Conservation (phyloP, 768 basidiomycete species). For the Leccinum arenicola region DNA sequence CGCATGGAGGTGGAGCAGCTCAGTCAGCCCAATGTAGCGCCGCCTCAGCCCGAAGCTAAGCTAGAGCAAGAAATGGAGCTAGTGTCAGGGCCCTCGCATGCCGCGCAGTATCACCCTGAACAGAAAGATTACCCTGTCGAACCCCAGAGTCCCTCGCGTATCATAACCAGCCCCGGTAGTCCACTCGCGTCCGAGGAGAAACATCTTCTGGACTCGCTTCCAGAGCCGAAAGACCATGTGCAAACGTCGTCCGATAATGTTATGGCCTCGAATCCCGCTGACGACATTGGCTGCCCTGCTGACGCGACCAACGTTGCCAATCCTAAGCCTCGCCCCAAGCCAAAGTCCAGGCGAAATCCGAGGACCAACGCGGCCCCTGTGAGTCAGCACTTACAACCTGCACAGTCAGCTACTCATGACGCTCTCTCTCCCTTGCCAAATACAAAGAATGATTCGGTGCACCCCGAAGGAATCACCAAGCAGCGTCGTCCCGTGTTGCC, state of each 20-base stretch:
- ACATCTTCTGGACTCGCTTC: neutral
- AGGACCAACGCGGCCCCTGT: slow-evolving; percentile 24
- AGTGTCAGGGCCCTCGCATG: neutral
- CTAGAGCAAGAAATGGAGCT: neutral
- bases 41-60: slow-evolving; percentile 5
- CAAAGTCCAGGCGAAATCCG: slow-evolving; percentile 24
- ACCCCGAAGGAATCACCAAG: slow-evolving; percentile 19
- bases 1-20: slow-evolving; percentile 19
- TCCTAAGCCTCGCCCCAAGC: slow-evolving; percentile 7
- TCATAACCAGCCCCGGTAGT: neutral
- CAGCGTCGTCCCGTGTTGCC: slow-evolving; percentile 3
- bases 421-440: neutral
- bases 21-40: slow-evolving; percentile 4
- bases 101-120: neutral
- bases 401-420: slow-evolving; percentile 13
- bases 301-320: slow-evolving; percentile 1
- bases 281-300: neutral
- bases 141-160: neutral
- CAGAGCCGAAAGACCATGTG: slow-evolving; percentile 1
- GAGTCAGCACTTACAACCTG: slow-evolving; percentile 16
- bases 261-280: neutral
- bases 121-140: neutral
- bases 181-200: slow-evolving; percentile 3
- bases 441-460: slow-evolving; percentile 15
- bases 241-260: neutral